Conservation (phyloP, 2,329 filamentous ascomycete genomes). For the Epichloe bromicola region DNA sequence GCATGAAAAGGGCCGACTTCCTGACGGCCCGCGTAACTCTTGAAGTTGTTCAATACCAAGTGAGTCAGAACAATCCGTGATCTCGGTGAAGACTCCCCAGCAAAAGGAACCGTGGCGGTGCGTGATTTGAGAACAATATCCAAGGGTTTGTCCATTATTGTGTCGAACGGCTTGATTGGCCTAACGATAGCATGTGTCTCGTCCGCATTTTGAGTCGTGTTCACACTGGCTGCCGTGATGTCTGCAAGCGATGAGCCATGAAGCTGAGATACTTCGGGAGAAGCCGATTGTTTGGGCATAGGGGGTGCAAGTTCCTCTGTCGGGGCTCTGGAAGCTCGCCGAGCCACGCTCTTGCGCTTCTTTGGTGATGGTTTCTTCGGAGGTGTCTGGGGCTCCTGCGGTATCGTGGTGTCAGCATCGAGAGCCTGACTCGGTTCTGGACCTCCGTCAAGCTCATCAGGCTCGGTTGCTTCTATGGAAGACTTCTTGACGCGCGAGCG, state of each 20-base stretch:
- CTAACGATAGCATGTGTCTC: constrained; percentile 36
- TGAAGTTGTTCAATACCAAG: constrained; percentile 90
- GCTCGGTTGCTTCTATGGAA: constrained; percentile 11
- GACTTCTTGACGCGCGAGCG: constrained; percentile 29
- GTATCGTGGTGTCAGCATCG: constrained; percentile 22
- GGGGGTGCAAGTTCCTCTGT: constrained; percentile 28
- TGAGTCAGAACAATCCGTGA: constrained; percentile 86
- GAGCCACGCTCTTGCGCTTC: constrained; percentile 52
- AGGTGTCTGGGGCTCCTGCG: constrained; percentile 19
- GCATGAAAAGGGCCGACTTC: constrained; percentile 93
- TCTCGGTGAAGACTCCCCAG: constrained; percentile 66
- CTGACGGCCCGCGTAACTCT: constrained; percentile 92
- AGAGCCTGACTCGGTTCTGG: constrained; percentile 20
- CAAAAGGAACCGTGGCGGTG: constrained; percentile 50
- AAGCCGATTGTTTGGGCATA: constrained; percentile 39
- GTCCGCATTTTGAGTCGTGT: constrained; percentile 22
- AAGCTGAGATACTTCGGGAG: constrained; percentile 40
- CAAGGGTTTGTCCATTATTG: constrained; percentile 76
- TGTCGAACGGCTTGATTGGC: constrained; percentile 63
- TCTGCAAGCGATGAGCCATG: constrained; percentile 53
- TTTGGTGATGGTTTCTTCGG: constrained; percentile 37
- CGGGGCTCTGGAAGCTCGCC: constrained; percentile 26
- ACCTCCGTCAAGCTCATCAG: constrained; percentile 5
- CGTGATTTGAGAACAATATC: constrained; percentile 86
- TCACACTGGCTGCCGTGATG: constrained; percentile 55